Base-by-base conservation (phyloP, 805 yeast genomes). In the Cyberlindnera amylophila region DNA sequence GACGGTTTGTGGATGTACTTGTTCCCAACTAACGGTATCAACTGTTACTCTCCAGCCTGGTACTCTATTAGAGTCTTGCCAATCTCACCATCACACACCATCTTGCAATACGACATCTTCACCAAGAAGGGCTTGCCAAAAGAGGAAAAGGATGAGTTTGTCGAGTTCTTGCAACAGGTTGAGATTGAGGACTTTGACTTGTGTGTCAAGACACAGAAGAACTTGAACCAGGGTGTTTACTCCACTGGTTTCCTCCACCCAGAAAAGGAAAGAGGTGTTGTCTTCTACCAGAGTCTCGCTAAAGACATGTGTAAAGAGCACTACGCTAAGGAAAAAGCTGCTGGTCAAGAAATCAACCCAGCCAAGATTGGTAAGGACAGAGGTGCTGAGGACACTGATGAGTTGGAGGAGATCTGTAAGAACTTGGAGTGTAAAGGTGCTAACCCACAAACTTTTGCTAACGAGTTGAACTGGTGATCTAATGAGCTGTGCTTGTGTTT, bases 11-110 rank as follows among this genome's bases (percentile, higher is more conserved):
- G 83, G 83, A 72, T 78, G 45, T 78, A 78, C 58, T 61, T 75
- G 46, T 78, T 67, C 66, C 84, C 84, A 43, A 74, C 70, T 36
- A 75, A 76, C 55, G 83, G 83, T 34, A 60, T 78, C 57, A 78
- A 78, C 61, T 78, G 84, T 54, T 78, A 78, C 55, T 77, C 82
- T 0, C 82, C 83, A 52, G 82, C 82, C 9, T 78, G 81, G 79
- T 78, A 78, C 59, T 71, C 80, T 8, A 77, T 78, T 49, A 66
- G 82, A 52, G 82, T 78, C 4, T 63, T 77, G 45, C 84, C 84
- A 26, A 59, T 74, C 15, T 55, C 71, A 28, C 75, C 82, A 16
- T 66, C 68, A 27, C 76, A 70, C 55, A 78, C 84, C 10, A 64
- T 78, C 29, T 66, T 78, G 53, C 82, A 77, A 53, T 78, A 78